Evolutionary conservation across 73 alveolate species (phyloP), one percentile per base, ranked within the genome.

Genomic region (Loxodes magnus): DNA sequence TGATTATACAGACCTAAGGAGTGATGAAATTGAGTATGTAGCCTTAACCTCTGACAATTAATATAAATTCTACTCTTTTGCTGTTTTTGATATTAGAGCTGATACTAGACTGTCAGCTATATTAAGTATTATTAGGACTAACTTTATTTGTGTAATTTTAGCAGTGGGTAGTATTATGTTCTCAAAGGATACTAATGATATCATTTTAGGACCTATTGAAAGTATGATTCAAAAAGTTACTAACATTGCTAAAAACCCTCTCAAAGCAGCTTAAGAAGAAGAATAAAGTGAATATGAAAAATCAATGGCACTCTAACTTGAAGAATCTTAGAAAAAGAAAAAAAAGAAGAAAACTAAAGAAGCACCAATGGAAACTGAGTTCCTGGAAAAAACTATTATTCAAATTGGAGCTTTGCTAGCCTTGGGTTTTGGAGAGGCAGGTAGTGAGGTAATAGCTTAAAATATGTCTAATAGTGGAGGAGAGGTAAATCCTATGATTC

Each of bases 381-480:
- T 83, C n/a, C 67, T 93, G 41, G 97, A 93, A 64, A 61, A 89
- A 50, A 82, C 97, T 41, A 88, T 93, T 17, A 79, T 81, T 33
- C 88, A 93, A 74, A 89, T 93, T 46, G 98, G 98, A 15, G 94
- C 96, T 2, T 64, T 93, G 30, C 67, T 93, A 9, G 97, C 97
- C 0, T 70, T 93, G 27, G 95, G 97, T 5, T 89, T 89, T 78
- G 99, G 99, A 0, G 99, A 93, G 62, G 99, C 99, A 3, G 99
- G 99, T 0, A 74, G 95, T 14, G 91, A 89, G 64, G 89, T 93
- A 41, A 89, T 93, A 24, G 92, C 93, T 17, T 53, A 67, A 28
- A 93, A 89, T 70, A 93, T 93, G 94, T 75, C 82, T 12, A 75
- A 64, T 35, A 61, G 74, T 48, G 79, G 81, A 42, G 99, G 98